Conservation (phyloP, 805 yeast genomes). For the Schwanniomyces pseudopolymorphus region DNA sequence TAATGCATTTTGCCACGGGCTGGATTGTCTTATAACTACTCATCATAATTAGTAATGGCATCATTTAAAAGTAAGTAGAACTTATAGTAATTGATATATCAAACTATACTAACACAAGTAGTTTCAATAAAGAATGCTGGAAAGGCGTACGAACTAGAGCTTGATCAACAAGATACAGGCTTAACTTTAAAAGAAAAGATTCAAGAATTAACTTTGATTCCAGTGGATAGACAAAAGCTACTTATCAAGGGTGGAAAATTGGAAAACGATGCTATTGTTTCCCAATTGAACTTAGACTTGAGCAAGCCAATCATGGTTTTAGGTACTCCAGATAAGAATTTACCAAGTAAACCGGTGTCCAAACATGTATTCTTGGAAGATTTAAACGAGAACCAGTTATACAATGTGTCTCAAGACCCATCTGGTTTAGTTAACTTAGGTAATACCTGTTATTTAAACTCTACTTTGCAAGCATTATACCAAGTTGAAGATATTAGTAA, state of each 20-base stretch:
- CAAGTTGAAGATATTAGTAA: conserved; percentile 43
- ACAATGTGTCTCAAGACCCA: conserved; percentile 47
- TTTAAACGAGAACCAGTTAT: conserved; percentile 46
- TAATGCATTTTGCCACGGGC: conserved; percentile 6
- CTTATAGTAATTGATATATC: not conserved
- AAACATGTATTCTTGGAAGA: conserved; percentile 69
- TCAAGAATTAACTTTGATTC: conserved; percentile 72
- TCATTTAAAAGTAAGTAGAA: conserved; percentile 10
- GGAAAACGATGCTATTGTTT: conserved; percentile 62
- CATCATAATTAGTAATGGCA: conserved; percentile 3
- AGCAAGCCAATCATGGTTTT: conserved; percentile 79
- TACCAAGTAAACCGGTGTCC: conserved; percentile 52
- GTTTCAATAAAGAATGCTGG: conserved; percentile 42
- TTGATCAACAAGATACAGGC: conserved; percentile 58
- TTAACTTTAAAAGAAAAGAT: conserved; percentile 66
- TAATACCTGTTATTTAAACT: conserved; percentile 75
- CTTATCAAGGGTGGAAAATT: conserved; percentile 88
- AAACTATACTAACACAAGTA: conserved; percentile 7
- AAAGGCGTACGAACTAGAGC: conserved; percentile 36
- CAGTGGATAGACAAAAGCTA: conserved; percentile 87
- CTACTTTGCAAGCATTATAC: conserved; percentile 60
- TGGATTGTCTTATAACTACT: not conserved
- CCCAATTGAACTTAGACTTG: conserved; percentile 55
- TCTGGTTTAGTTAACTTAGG: conserved; percentile 70
- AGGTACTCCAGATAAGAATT: conserved; percentile 80